phyloP scores from a whole-genome alignment of 176 grass and related monocot genomes.

The Juncus inflexus region DNA sequence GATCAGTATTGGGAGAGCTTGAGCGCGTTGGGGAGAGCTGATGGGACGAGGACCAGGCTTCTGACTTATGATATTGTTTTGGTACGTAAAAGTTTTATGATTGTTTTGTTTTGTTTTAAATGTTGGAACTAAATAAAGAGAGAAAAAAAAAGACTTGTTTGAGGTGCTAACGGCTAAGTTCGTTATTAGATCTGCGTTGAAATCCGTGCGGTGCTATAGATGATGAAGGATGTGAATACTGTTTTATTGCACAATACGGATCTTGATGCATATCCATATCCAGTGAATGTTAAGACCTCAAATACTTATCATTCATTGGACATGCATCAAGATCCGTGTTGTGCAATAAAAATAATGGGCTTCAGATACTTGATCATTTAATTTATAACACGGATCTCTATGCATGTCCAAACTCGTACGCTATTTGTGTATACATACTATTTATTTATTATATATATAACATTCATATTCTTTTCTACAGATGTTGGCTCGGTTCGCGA shows the following conservation, averaged over 20 bases:
- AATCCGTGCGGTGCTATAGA: too few species aligned
- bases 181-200: too few species aligned
- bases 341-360: background rate
- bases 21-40: slow-evolving; percentile 78
- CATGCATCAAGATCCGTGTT: background rate
- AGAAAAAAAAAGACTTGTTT: too few species aligned
- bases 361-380: slow-evolving; percentile 14
- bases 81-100: slow-evolving; percentile 27
- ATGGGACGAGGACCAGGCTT: slow-evolving; percentile 74
- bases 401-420: too few species aligned
- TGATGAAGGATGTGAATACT: too few species aligned
- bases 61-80: slow-evolving; percentile 94
- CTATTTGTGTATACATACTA: too few species aligned
- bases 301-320: too few species aligned
- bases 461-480: slow-evolving; percentile 28
- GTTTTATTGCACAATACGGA: too few species aligned
- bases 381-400: too few species aligned
- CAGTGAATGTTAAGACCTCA: too few species aligned
- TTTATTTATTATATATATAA: background rate
- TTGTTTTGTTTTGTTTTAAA: slow-evolving; percentile 21
- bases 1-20: slow-evolving; percentile 98
- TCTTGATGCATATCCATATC: too few species aligned
- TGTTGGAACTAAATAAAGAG: background rate
- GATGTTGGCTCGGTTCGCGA: slow-evolving; percentile 98
- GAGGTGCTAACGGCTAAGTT: too few species aligned